A percentile compares a stretch with the other conserved stretches of the same genome.
These are phyloP conservation scores for Auriscalpium orientale DNA, from an alignment of 768 basidiomycete genomes.

Conservation along the genomic window DNA sequence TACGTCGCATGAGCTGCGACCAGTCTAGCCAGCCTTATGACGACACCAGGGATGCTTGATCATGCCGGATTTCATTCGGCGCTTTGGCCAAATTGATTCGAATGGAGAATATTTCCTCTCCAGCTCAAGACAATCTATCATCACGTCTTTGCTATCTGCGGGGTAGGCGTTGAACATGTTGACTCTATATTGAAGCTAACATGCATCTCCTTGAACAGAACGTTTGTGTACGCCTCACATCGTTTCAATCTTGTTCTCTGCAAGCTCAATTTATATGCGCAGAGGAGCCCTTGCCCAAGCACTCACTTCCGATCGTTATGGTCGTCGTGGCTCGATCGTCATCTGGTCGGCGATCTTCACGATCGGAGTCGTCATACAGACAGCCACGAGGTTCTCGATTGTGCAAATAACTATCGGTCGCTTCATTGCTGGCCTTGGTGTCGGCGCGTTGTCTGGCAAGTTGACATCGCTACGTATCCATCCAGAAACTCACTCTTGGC, in stretches of 20 bases:
- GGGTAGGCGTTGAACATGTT: slow-evolving; percentile 35
- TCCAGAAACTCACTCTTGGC: not conserved
- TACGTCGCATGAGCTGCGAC: slow-evolving; percentile 20
- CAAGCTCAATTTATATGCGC: not conserved
- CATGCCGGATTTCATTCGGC: slow-evolving; percentile 67
- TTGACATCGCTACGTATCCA: not conserved
- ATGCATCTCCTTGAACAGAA: not conserved
- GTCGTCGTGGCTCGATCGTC: slow-evolving; percentile 65
- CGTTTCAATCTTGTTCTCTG: not conserved
- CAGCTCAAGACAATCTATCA: slow-evolving; percentile 63
- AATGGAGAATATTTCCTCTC: slow-evolving; percentile 47
- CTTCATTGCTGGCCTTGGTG: slow-evolving; percentile 70
- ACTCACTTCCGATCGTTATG: slow-evolving; percentile 67
- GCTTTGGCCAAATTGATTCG: slow-evolving; percentile 50
- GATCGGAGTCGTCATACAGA: slow-evolving; percentile 60
- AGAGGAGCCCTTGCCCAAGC: slow-evolving; percentile 58
- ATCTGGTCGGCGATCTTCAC: slow-evolving; percentile 75
- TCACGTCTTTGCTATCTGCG: slow-evolving; percentile 71
- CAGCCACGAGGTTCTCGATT: slow-evolving; percentile 50
- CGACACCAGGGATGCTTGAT: slow-evolving; percentile 58
- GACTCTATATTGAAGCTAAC: not conserved
- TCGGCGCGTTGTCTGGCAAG: slow-evolving; percentile 63
- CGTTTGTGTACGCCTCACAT: slow-evolving; percentile 12
- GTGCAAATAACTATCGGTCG: slow-evolving; percentile 67
- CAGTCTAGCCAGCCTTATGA: not conserved